Base-by-base conservation (phyloP, 1,284 basidiomycete species). In the Leccinum insolens region DNA sequence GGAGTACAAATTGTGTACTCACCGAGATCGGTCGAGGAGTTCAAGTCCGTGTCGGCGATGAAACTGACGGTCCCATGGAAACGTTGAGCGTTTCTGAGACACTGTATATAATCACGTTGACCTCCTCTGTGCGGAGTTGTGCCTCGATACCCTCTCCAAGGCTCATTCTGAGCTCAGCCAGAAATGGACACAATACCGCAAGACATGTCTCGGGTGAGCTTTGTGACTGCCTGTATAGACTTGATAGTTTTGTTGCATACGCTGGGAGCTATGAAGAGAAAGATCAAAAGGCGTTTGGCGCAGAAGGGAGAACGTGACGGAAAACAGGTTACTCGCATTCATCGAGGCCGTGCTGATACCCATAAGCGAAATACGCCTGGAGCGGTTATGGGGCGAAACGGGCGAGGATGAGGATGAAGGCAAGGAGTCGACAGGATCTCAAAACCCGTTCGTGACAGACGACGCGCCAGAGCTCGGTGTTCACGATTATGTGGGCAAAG, bases 21-120 rank as follows among this genome's bases (percentile, higher is more conserved):
- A 92, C 92, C 93, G 7, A 90, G 83, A 75, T 98, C 95, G 57
- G 90, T 92, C 9, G 95, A 94, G 76, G 96, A 95, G 80, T 96
- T 98, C 72, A 99, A 80, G 28, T 96, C 97, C 0, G 97, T 99
- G 78, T 99, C 97, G 3, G 97, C 95, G 70, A 98, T 94, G 83
- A 99, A 99, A 79, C 95, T 95, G 77, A 99, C 96, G 0, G 97
- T 99, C 0, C 96, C 96, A 71, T 94, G 95, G 84, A 98, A 99
- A 25, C 98, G 91, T 78, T 98, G 99, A 41, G 98, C 97, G 71
- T 98, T 95, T 74, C 96, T 88, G 68, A 99, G 84, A 71, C 96
- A 95, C 71, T 86, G 71, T 86, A 99, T 93, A 34, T 34, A 9
- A 34, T 96, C 85, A 99, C 90, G 64, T 89, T 89, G 68, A 99